phyloP scores from a whole-genome alignment of 768 basidiomycete species.

The Xerocomus spinulosus region DNA sequence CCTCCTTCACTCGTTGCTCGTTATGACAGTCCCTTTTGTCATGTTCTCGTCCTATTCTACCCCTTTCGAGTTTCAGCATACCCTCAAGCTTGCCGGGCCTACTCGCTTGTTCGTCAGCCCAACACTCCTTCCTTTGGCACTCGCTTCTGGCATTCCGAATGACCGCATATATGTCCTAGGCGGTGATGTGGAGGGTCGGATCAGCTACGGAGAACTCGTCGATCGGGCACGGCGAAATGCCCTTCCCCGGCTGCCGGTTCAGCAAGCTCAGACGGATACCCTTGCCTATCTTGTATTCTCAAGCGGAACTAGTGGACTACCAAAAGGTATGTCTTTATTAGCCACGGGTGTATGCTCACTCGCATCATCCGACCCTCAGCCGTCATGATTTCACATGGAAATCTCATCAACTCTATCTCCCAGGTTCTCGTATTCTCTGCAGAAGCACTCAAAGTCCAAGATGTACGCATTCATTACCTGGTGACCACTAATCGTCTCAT shows the following conservation, averaged over 20 bases:
- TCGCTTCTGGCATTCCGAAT: slow-evolving; percentile 34
- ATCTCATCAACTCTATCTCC: slow-evolving; percentile 43
- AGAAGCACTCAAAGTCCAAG: slow-evolving; percentile 33
- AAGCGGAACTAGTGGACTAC: slow-evolving; percentile 72
- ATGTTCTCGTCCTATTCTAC: slow-evolving; percentile 54
- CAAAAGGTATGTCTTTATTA: slow-evolving; percentile 49
- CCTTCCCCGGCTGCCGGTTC: slow-evolving; percentile 39
- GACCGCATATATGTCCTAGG: slow-evolving; percentile 48
- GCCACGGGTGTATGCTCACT: neutral
- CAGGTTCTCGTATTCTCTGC: slow-evolving; percentile 35
- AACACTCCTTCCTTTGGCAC: slow-evolving; percentile 38
- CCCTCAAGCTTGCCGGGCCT: slow-evolving; percentile 42
- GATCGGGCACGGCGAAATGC: slow-evolving; percentile 33
- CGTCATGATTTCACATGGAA: slow-evolving; percentile 72
- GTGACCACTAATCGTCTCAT: neutral
- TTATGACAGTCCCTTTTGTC: slow-evolving; percentile 47
- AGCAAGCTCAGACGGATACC: slow-evolving; percentile 45
- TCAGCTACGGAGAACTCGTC: slow-evolving; percentile 44
- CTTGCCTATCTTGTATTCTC: slow-evolving; percentile 72
- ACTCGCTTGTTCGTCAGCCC: slow-evolving; percentile 55
- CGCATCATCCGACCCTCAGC: slow-evolving; percentile 33
- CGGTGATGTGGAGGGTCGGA: slow-evolving; percentile 38
- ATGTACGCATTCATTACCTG: slow-evolving; percentile 30
- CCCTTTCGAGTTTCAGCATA: slow-evolving; percentile 50
- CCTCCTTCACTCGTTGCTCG: slow-evolving; percentile 46